Evolutionary conservation across 2,329 filamentous ascomycete species (phyloP), one percentile per base, ranked within the genome.

Genomic region (Nemania serpens): DNA sequence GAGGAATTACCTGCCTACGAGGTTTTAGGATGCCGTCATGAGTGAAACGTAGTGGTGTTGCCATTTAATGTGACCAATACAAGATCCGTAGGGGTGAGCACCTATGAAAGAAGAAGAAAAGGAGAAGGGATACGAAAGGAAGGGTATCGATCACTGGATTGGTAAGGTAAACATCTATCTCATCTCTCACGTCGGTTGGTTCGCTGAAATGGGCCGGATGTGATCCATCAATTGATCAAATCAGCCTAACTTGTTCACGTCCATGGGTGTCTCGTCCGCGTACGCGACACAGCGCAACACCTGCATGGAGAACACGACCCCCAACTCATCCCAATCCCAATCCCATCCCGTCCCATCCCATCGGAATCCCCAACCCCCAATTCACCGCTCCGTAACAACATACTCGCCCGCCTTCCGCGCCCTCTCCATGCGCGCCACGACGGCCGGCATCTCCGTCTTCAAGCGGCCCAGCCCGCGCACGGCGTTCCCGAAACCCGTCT

Each of bases 391-490:
- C n/a, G 77, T 77, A 50, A 83, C 76, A 7, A 85, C 83, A 71
- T 87, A 87, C 66, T 84, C 79, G 15, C 82, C 84, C 20, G 85
- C 86, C 15, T 83, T 80, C 63, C 83, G 78, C 59, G 87, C 86
- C 73, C 86, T 79, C 77, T 88, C 86, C 82, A 88, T 88, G 73
- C 80, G 84, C 55, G 86, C 87, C 69, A 87, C 84, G 3, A 83
- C 82, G 18, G 83, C 80, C 15, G 86, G 84, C 82, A 89, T 83
- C 37, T 84, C 82, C 68, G 79, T 79, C 77, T 86, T 86, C 58
- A 88, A 66, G 65, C 79, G 73, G 2, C 76, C 81, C 56, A 88
- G 68, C 15, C 78, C 80, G 49, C 77, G 78, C 1, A 88, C 79
- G 0, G 83, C 83, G 10, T 65, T 74, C 1, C 64, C 73, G 59